Evolutionary conservation across 73 alveolate species (phyloP).

Genomic region (Tetrahymena elliotti): DNA sequence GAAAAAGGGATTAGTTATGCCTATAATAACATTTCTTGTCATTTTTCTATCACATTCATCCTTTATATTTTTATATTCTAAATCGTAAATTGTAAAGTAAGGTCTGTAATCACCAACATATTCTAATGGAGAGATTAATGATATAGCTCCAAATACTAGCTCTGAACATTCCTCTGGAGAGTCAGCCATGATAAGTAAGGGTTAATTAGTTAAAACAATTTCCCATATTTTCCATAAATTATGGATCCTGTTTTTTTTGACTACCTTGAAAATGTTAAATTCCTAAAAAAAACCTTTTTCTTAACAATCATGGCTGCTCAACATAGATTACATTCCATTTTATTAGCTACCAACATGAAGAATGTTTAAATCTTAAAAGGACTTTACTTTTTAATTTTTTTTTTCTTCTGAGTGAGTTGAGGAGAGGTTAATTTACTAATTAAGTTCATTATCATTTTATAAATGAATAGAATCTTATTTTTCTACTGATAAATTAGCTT

Average conservation of each 20-base stretch:
- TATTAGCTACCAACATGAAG: neutral
- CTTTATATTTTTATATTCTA: constrained; percentile 12
- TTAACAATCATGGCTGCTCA: constrained; percentile 11
- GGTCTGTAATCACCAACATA: constrained; percentile 39
- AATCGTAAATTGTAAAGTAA: constrained; percentile 37
- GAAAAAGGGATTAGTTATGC: constrained; percentile 37
- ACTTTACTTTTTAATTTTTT: neutral
- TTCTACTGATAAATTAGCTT: neutral
- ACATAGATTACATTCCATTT: constrained; percentile 6
- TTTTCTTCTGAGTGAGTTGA: neutral
- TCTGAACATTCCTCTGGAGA: constrained; percentile 33
- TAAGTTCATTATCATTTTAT: neutral
- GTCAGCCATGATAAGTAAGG: constrained; percentile 26
- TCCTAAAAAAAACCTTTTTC: constrained; percentile 38
- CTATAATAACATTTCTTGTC: constrained; percentile 22
- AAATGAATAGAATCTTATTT: neutral
- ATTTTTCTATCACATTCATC: constrained; percentile 23
- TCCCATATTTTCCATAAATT: constrained; percentile 34
- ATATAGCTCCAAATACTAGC: constrained; percentile 17
- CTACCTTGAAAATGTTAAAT: constrained; percentile 11
- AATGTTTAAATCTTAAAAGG: neutral
- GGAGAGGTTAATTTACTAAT: neutral
- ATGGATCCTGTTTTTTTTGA: constrained; percentile 1
- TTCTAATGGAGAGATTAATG: constrained; percentile 31
- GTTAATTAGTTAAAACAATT: constrained; percentile 30